Evolutionary conservation across 2,329 filamentous ascomycete genomes (phyloP).

Genomic region (Chaetomiaceae sp.): DNA sequence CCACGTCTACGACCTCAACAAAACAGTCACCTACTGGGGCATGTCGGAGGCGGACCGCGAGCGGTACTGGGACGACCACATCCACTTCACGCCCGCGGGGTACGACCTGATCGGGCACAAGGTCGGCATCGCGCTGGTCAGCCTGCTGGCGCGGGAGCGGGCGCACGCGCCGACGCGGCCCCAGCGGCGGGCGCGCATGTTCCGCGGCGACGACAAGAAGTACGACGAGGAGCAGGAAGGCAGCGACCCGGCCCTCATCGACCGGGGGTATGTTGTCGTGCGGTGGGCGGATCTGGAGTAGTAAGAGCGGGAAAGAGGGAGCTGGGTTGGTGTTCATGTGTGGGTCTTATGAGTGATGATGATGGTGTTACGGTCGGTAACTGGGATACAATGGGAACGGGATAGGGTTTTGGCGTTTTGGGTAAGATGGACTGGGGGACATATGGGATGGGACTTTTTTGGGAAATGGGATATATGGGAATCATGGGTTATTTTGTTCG

Average conservation of each 20-base stretch:
- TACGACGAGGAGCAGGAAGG: conserved; percentile 54
- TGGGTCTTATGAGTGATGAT: background rate
- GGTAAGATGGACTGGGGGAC: background rate
- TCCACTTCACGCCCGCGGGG: conserved; percentile 54
- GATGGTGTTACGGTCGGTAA: background rate
- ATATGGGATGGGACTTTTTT: too few species aligned
- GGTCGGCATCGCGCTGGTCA: conserved; percentile 49
- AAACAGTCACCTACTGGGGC: conserved; percentile 48
- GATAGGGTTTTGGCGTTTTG: conserved; percentile 3
- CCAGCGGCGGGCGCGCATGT: conserved; percentile 27
- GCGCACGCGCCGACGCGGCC: conserved; percentile 9
- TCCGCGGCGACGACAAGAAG: conserved; percentile 36
- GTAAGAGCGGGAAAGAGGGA: too few species aligned
- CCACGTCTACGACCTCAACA: conserved; percentile 52
- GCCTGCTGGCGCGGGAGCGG: conserved; percentile 34
- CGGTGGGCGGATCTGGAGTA: conserved; percentile 48
- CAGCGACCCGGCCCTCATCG: conserved; percentile 42
- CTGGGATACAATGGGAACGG: background rate
- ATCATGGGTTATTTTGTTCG: background rate
- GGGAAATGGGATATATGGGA: too few species aligned
- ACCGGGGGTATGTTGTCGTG: conserved; percentile 51
- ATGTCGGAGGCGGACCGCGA: conserved; percentile 43
- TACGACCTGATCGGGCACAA: conserved; percentile 59
- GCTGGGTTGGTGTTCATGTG: too few species aligned
- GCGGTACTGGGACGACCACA: conserved; percentile 55